Percentiles rank a stretch among this genome's conserved stretches.
Evolutionary conservation across 2,329 filamentous ascomycete species (phyloP).

Genomic region (Botryotinia convoluta): DNA sequence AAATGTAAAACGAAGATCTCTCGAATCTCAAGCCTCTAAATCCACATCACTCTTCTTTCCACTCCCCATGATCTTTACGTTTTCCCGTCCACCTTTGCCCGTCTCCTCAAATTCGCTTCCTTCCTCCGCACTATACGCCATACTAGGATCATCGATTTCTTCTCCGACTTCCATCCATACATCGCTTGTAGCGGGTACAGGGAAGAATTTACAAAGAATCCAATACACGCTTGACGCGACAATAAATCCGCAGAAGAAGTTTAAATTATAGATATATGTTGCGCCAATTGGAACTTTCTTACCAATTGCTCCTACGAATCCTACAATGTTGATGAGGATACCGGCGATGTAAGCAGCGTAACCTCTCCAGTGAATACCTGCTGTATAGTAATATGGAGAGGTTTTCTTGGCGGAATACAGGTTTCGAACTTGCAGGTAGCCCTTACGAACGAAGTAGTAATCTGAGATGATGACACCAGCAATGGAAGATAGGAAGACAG

Average conservation of each 20-base stretch:
- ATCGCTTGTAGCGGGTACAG: conserved; percentile 71
- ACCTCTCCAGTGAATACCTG: conserved; percentile 77
- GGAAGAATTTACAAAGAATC: conserved; percentile 63
- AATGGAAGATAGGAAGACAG: conserved; percentile 89
- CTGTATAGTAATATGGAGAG: conserved; percentile 71
- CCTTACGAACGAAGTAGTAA: conserved; percentile 82
- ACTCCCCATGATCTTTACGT: background rate
- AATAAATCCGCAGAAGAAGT: conserved; percentile 84
- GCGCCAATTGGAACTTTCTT: conserved; percentile 70
- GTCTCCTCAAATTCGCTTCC: conserved; percentile 20
- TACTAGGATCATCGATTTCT: conserved; percentile 50
- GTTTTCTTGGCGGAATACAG: conserved; percentile 70
- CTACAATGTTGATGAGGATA: conserved; percentile 87
- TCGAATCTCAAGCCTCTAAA: conserved; percentile 4
- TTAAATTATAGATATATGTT: conserved; percentile 83
- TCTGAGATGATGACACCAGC: conserved; percentile 87
- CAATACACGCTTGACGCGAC: conserved; percentile 68
- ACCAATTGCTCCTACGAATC: conserved; percentile 81
- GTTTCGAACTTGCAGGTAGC: conserved; percentile 74
- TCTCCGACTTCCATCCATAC: conserved; percentile 75
- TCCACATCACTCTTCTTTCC: conserved; percentile 14
- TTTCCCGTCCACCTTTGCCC: background rate
- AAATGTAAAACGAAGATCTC: background rate
- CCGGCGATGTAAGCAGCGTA: conserved; percentile 80
- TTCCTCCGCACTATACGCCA: conserved; percentile 32